Evolutionary conservation across 2,329 filamentous ascomycete species (phyloP).

Genomic region (Dactylonectria estremocensis): DNA sequence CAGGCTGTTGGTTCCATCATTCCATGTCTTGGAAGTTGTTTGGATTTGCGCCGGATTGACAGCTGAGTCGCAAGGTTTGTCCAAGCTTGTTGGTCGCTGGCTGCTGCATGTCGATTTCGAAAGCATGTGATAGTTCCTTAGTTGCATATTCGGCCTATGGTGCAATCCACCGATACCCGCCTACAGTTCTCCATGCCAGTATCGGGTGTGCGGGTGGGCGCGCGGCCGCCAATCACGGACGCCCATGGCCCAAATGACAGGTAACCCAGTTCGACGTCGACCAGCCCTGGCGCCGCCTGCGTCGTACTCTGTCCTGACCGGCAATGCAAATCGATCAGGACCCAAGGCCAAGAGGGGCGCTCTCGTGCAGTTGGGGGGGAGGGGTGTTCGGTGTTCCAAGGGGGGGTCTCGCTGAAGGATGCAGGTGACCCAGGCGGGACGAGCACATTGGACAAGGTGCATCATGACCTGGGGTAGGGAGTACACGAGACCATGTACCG

Average conservation of each 20-base stretch:
- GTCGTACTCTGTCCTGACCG: slow-evolving; percentile 24
- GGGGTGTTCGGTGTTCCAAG: slow-evolving; percentile 14
- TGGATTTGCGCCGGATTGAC: not conserved
- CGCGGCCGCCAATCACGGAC: slow-evolving; percentile 16
- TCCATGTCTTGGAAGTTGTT: not conserved
- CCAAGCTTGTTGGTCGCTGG: not conserved
- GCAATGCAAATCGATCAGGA: slow-evolving; percentile 30
- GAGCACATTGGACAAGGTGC: slow-evolving; percentile 32
- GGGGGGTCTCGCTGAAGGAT: slow-evolving; percentile 33
- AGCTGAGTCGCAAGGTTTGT: slow-evolving; percentile 24
- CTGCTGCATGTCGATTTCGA: slow-evolving; percentile 19
- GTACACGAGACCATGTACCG: slow-evolving; percentile 31
- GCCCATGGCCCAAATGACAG: slow-evolving; percentile 15
- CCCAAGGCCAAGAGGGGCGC: slow-evolving; percentile 20
- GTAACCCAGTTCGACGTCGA: not conserved
- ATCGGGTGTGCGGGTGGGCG: slow-evolving; percentile 37
- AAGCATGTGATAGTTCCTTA: slow-evolving; percentile 49
- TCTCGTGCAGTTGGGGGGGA: slow-evolving; percentile 2
- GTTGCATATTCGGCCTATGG: slow-evolving; percentile 39
- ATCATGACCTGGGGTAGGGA: slow-evolving; percentile 26
- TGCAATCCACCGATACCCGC: slow-evolving; percentile 33
- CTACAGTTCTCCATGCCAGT: slow-evolving; percentile 36
- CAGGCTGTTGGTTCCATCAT: not conserved
- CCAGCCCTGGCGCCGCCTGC: not conserved
- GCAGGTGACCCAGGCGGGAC: slow-evolving; percentile 46